Base-by-base conservation (phyloP, 2,329 filamentous ascomycete species). In the Colletotrichum lupini region DNA sequence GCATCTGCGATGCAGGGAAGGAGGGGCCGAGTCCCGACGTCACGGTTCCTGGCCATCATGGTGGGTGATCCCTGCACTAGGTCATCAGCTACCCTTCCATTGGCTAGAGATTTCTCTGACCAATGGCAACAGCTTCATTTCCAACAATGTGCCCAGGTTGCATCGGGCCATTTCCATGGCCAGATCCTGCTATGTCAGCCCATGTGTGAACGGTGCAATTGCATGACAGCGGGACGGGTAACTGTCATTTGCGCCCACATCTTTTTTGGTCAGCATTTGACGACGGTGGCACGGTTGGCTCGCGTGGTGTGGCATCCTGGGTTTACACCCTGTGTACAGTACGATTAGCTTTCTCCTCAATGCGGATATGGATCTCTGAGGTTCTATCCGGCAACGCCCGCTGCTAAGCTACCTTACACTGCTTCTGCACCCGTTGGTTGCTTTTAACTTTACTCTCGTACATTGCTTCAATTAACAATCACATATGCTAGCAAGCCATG, bases 1-100 rank as follows among this genome's bases (percentile, higher is more conserved):
- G 71, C 60, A 71, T 57, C 30, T 66, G 7, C 56, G 19, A 68
- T 66, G 59, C 70, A 73, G 70, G 67, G 56, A 70, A 62, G 35
- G 67, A 73, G 70, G 42, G 67, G 67, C 67, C 67, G 49, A 63
- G 30, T 65, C 64, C 70, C 67, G 60, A 73, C 70, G 70, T 73
- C 70, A 73, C 67, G 67, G 70, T 65, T 52, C 60, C 55, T 70
- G 60, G 22, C 32, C 49, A 24, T n/a, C 67, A 30, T n/a, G 26
- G 32, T 55, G 5, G 60, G 37, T 30, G 19, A 30, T 57, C 67
- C 67, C 55, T 70, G 70, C 37, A 11, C 28, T 26, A 30, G 60
- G 70, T 73, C 67, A 73, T 73, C 70, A 69, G 11, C 6, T n/a
- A 14, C 12, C 5, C 1, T 26, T 2, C 9, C 6, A 73, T 73